These are phyloP conservation scores for Medicago lupulina DNA, from an alignment of 306 rosid genomes.

Conservation along the genomic window DNA sequence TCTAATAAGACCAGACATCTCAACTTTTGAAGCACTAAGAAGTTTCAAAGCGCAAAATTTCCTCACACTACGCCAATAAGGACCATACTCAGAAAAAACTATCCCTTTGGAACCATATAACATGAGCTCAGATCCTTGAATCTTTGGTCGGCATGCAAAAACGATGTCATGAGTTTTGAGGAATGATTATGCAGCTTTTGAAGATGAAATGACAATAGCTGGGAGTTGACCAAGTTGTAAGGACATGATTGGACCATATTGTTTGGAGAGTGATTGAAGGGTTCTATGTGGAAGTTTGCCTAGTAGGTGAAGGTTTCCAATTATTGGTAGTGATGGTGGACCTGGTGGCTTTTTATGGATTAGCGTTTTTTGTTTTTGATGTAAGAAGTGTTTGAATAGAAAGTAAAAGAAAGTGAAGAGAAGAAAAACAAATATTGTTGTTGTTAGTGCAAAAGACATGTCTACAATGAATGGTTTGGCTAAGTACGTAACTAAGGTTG, in stretches of 20 bases:
- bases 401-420: not conserved
- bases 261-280: not conserved
- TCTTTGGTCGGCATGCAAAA: not conserved
- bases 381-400: not conserved
- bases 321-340: not conserved
- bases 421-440: not conserved
- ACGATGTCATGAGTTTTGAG: not conserved
- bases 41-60: slow-evolving; percentile 41
- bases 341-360: not conserved
- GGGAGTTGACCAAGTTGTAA: not conserved
- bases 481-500: not conserved
- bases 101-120: slow-evolving; percentile 5
- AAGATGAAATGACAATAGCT: not conserved
- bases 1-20: slow-evolving; percentile 29
- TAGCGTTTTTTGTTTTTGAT: not conserved
- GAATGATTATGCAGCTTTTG: not conserved
- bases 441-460: not conserved
- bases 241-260: slow-evolving; percentile 7
- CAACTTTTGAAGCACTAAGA: slow-evolving; percentile 32
- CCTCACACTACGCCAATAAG: slow-evolving; percentile 30
- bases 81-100: not conserved
- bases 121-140: slow-evolving; percentile 4
- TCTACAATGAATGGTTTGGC: not conserved
- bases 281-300: not conserved
- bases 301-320: not conserved